Evolutionary conservation across 2,329 filamentous ascomycete genomes (phyloP), one percentile per base, ranked within the genome.

Genomic region (Ciborinia camelliae): DNA sequence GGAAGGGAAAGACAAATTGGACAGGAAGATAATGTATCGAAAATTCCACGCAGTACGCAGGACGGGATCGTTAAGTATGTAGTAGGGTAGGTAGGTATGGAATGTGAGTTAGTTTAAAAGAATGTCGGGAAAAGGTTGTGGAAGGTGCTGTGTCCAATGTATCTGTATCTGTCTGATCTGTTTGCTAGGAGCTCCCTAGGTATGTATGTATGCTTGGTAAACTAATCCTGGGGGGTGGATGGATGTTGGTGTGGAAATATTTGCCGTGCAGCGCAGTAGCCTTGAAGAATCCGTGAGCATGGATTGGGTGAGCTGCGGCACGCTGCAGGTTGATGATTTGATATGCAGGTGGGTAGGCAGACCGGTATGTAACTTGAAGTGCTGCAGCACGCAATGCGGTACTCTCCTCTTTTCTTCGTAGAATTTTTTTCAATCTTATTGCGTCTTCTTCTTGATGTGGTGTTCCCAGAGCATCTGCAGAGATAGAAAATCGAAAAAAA

Each of bases 21-120:
- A 32, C 45, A 20, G 45, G 37, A 55, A 58, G 55, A 58, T 58
- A 47, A 58, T 35, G 55, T 58, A 58, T 45, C 55, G 55, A 58
- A 58, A 47, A 35, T 47, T 58, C 55, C 55, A 58, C 55, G 55
- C 55, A 58, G 55, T 26, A 35, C 41, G 55, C 55, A 58, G 55
- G 28, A 35, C 55, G 55, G 41, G 41, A 58, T 47, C 20, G 55
- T 47, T 43, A 47, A 45, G 54, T 58, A 58, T 15, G 39, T 23
- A 48, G 55, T 47, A 30, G 35, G 45, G 54, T 58, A 58, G 8
- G 39, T 23, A 48, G 45, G 18, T 23, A 23, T 53, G 51, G 23
- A 23, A 53, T 30, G 37, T 41, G 37, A 35, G 41, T 12, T 58
- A 35, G 7, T 26, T 47, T 26, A 23, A 58, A 58, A 47, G 41